phyloP scores from a whole-genome alignment of 176 grass and related monocot species.

The Oryza rufipogon region DNA sequence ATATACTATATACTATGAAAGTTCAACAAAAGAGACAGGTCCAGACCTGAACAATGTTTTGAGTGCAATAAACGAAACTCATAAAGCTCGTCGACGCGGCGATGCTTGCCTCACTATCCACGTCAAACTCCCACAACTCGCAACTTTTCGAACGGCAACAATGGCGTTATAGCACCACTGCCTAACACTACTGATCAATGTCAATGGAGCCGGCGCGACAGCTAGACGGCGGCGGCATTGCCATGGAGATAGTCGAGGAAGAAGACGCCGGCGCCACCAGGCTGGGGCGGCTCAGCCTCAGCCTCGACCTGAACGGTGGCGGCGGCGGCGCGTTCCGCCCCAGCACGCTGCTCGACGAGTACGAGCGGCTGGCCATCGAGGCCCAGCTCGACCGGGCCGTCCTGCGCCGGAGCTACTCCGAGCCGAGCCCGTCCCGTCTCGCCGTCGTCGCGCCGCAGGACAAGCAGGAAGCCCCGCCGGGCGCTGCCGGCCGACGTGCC shows the following conservation, averaged over 20 bases:
- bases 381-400: conserved; percentile 53
- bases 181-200: background rate
- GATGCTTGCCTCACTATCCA: conserved; percentile 39
- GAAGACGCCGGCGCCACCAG: background rate
- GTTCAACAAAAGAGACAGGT: background rate
- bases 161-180: conserved; percentile 23
- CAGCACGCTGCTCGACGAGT: conserved; percentile 56
- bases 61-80: background rate
- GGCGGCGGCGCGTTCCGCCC: background rate
- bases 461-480: background rate
- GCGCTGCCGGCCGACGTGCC: background rate
- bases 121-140: conserved; percentile 25
- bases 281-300: conserved; percentile 34
- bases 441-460: background rate
- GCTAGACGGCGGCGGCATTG: background rate
- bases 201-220: background rate
- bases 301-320: conserved; percentile 36
- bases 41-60: background rate
- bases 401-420: conserved; percentile 60
- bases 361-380: conserved; percentile 53
- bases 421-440: conserved; percentile 46
- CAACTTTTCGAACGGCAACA: conserved; percentile 12
- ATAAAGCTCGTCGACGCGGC: background rate
- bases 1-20: background rate
- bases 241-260: background rate